phyloP scores from a whole-genome alignment of 1,139 yeast species.

The Kurtzmaniella quercitrusa region DNA sequence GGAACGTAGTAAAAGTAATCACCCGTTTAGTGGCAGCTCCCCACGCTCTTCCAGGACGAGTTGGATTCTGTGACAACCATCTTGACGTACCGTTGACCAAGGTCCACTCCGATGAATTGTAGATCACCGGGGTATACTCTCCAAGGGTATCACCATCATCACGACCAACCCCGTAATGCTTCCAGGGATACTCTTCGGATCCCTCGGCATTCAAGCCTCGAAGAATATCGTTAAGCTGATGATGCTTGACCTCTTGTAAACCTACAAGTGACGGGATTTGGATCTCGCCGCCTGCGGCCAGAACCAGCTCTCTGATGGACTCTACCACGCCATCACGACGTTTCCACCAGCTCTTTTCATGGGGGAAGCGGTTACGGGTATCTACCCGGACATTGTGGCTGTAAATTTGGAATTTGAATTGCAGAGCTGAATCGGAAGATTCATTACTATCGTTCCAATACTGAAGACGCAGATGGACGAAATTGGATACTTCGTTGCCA shows the following conservation, averaged over 20 bases:
- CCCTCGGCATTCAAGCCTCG: constrained; percentile 17
- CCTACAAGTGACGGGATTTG: constrained; percentile 24
- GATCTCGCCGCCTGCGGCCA: background rate
- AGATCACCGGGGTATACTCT: constrained; percentile 44
- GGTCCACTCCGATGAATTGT: constrained; percentile 25
- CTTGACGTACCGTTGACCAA: constrained; percentile 31
- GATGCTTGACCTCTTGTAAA: constrained; percentile 27
- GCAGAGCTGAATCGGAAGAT: background rate
- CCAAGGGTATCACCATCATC: constrained; percentile 43
- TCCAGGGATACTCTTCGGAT: constrained; percentile 21
- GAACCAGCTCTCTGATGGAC: constrained; percentile 12
- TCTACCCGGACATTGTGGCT: constrained; percentile 26
- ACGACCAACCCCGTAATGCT: constrained; percentile 46
- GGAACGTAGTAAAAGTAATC: constrained; percentile 34
- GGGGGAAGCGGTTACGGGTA: constrained; percentile 15
- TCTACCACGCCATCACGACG: constrained; percentile 20
- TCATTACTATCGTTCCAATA: background rate
- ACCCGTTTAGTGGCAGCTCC: constrained; percentile 43
- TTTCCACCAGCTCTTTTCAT: constrained; percentile 24
- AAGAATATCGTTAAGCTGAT: constrained; percentile 25
- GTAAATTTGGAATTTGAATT: constrained; percentile 13
- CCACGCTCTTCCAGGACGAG: constrained; percentile 35
- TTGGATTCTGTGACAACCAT: constrained; percentile 43
- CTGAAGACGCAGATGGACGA: constrained; percentile 2
- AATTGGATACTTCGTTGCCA: constrained; percentile 2